Conservation (phyloP, 1,284 basidiomycete species). For the Naganishia cerealis region DNA sequence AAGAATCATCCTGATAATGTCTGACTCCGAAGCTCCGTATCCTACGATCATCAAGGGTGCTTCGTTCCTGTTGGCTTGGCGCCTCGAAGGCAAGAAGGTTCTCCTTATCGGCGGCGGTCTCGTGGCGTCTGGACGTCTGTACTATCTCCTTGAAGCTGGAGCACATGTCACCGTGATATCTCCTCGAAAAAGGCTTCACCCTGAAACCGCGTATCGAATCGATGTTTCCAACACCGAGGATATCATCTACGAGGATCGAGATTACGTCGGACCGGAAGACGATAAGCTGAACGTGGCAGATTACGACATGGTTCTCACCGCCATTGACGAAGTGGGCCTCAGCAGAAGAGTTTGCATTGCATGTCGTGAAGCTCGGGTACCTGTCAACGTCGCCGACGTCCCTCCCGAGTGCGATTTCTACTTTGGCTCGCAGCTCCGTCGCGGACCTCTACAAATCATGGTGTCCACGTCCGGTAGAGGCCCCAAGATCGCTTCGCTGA, state of each 20-base stretch:
- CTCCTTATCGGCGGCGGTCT: conserved; percentile 61
- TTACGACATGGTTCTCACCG: conserved; percentile 89
- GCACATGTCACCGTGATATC: conserved; percentile 55
- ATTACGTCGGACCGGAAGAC: conserved; percentile 63
- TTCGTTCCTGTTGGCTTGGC: conserved; percentile 58
- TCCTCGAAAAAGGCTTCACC: conserved; percentile 55
- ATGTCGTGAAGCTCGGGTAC: conserved; percentile 70
- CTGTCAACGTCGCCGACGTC: conserved; percentile 95
- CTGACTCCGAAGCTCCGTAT: conserved; percentile 39
- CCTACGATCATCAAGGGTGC: conserved; percentile 49
- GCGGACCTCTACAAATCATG: conserved; percentile 90
- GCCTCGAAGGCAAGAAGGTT: conserved; percentile 56
- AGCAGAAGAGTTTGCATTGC: conserved; percentile 67
- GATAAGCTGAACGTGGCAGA: conserved; percentile 51
- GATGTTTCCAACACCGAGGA: conserved; percentile 55
- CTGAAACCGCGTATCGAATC: conserved; percentile 54
- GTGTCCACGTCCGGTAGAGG: conserved; percentile 93
- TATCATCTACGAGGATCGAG: conserved; percentile 70
- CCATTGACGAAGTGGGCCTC: conserved; percentile 78
- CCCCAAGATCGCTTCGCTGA: conserved; percentile 83
- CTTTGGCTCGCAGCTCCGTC: conserved; percentile 89
- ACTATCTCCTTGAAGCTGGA: conserved; percentile 54
- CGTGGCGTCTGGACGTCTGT: conserved; percentile 59
- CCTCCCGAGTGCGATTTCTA: conserved; percentile 96
- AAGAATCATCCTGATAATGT: background rate